Conservation (phyloP, 139 green algal species). For the Chloropicon primus region DNA sequence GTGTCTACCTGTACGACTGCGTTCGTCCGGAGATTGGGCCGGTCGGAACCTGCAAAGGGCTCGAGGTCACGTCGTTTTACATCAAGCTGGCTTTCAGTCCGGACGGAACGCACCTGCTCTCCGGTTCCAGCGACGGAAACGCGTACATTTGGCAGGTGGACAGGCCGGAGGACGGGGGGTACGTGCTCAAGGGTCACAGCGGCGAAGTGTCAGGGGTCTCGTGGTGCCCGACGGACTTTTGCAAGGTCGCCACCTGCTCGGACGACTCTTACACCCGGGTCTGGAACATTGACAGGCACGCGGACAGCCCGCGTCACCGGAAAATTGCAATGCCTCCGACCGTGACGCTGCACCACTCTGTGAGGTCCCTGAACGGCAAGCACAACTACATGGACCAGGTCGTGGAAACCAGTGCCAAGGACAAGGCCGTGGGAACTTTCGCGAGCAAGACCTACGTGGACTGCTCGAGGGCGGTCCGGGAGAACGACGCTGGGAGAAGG, state of each 20-base stretch:
- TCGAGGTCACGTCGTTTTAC: slow-evolving; percentile 48
- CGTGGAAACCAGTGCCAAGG: neutral
- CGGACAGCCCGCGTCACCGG: neutral
- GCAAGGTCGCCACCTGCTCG: slow-evolving; percentile 34
- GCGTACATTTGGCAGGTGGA: slow-evolving; percentile 55
- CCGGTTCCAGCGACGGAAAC: slow-evolving; percentile 37
- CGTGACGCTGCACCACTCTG: neutral
- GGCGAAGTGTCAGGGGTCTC: slow-evolving; percentile 55
- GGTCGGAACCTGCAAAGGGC: slow-evolving; percentile 26
- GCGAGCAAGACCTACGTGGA: neutral
- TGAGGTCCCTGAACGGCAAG: neutral
- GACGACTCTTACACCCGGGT: slow-evolving; percentile 47
- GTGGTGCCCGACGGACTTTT: slow-evolving; percentile 46
- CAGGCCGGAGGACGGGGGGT: slow-evolving; percentile 15
- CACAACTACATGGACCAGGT: neutral
- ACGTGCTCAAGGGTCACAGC: slow-evolving; percentile 37
- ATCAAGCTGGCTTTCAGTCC: slow-evolving; percentile 48
- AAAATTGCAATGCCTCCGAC: neutral
- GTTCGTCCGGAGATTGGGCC: slow-evolving; percentile 17
- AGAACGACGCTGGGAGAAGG: neutral
- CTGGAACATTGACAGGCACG: slow-evolving; percentile 23
- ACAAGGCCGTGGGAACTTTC: neutral
- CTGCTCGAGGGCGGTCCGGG: neutral
- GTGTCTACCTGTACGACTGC: slow-evolving; percentile 26
- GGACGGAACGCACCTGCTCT: slow-evolving; percentile 40